phyloP scores from a whole-genome alignment of 2,329 filamentous ascomycete species.

The Verticillium alfalfae region DNA sequence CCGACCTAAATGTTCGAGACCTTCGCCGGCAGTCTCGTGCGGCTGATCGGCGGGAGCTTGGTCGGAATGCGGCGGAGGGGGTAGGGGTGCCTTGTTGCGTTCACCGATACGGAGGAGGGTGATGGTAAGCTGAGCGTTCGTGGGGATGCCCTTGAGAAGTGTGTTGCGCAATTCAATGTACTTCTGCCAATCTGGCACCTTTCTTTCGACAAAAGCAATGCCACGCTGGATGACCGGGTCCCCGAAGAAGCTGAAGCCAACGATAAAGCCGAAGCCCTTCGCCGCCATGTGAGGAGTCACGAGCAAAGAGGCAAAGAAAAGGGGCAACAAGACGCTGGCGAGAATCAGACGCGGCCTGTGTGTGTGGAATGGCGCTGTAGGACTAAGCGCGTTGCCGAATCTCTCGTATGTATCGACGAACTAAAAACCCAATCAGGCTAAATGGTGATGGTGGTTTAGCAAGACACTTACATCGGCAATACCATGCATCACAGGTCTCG shows the following conservation, averaged over 20 bases:
- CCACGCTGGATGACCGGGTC: constrained; percentile 64
- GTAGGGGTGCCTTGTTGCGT: constrained; percentile 72
- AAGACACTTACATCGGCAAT: constrained; percentile 32
- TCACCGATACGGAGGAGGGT: constrained; percentile 79
- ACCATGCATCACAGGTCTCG: constrained; percentile 63
- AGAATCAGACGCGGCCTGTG: constrained; percentile 48
- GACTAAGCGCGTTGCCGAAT: constrained; percentile 52
- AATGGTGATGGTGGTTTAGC: no score
- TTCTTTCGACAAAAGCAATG: constrained; percentile 50
- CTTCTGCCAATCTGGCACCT: constrained; percentile 68
- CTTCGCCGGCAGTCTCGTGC: constrained; percentile 37
- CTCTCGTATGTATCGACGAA: constrained; percentile 45
- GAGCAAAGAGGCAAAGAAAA: constrained; percentile 47
- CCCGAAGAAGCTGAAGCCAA: constrained; percentile 76
- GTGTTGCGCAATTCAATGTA: constrained; percentile 70
- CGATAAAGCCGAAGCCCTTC: constrained; percentile 60
- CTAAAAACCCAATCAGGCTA: not conserved
- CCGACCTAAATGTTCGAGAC: constrained; percentile 27
- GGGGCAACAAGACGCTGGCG: constrained; percentile 43
- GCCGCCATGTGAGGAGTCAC: constrained; percentile 53
- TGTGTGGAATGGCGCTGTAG: constrained; percentile 56
- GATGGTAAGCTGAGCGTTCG: constrained; percentile 77
- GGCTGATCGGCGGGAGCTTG: constrained; percentile 29
- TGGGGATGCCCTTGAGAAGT: constrained; percentile 74
- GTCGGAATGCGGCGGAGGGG: constrained; percentile 42